Evolutionary conservation across 108 stramenopile genomes (phyloP), one percentile per base, ranked within the genome.

Genomic region (Fragilaria radians): DNA sequence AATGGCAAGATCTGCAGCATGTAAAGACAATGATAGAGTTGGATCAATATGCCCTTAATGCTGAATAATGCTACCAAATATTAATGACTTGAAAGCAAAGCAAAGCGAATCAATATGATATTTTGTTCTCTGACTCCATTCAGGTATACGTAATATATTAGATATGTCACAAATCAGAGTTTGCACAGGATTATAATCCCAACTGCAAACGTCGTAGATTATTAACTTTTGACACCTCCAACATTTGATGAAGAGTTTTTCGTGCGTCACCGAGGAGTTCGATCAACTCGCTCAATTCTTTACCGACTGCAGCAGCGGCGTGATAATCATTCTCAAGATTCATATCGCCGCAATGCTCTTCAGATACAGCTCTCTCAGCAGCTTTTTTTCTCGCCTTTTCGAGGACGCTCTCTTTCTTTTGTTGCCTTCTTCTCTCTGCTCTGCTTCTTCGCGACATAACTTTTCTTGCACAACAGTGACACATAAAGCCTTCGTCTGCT

Each of bases 191-290:
- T 51, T 7, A 19, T 21, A 25, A 9, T 51, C 51, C 4, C 22
- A 82, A 59, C 52, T 63, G 48, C 18, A 34, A 32, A 31, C 83
- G 70, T 9, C 86, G 50, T 4, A 75, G 57, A 26, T 80, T 76
- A 71, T 92, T 87, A 28, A 76, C 57, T 46, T 76, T 66, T 0
- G 76, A 66, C 9, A 79, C 59, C 46, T 68, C 72, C 7, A 84
- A 46, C 7, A 72, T 63, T 59, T 73, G 62, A 28, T 54, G 57
- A 27, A 93, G 68, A n/a, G 88, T 71, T 31, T 53, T 57, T 54
- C 82, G 76, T 2, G 91, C 83, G 65, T 93, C 91, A 32, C 63
- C 58, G 27, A 93, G 61, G 46, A 93, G 57, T 53, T 93, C 88
- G 21, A 81, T 53, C 57, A 93, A 61, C 58, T 93, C 83, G 47